A percentile compares a stretch with the other conserved stretches of the same genome.
Evolutionary conservation across 257 asterid genomes (phyloP).

Genomic region (Ilex aquifolium): DNA sequence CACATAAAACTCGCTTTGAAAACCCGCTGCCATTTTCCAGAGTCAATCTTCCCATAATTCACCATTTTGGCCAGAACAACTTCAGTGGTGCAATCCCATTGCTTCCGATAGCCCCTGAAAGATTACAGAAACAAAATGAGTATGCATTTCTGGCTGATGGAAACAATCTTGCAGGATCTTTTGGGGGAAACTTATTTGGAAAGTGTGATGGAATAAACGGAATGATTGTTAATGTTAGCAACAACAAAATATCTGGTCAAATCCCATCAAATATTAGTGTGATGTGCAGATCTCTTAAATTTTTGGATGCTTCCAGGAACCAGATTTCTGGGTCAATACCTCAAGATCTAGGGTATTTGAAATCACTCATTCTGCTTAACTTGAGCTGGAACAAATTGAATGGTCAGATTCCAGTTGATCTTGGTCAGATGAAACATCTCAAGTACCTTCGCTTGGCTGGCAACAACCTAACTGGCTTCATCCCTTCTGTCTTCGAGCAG

Average conservation of each 20-base stretch:
- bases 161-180: background rate
- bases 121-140: background rate
- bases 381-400: background rate
- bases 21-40: constrained; percentile 3
- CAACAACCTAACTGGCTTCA: no score
- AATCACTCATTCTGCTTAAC: background rate
- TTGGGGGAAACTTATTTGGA: background rate
- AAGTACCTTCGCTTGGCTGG: no score
- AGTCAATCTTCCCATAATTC: background rate
- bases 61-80: background rate
- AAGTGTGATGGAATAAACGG: background rate
- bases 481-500: background rate
- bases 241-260: background rate
- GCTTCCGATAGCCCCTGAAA: background rate
- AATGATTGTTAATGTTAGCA: no score
- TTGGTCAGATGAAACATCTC: no score
- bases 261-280: background rate
- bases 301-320: background rate
- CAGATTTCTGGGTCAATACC: background rate
- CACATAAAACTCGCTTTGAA: constrained; percentile 2
- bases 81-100: background rate
- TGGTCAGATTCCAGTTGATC: background rate
- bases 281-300: background rate
- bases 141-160: background rate
- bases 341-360: background rate